Evolutionary conservation across 805 yeast genomes (phyloP), one percentile per base, ranked within the genome.

Genomic region (Tanozyma kutaoensis): DNA sequence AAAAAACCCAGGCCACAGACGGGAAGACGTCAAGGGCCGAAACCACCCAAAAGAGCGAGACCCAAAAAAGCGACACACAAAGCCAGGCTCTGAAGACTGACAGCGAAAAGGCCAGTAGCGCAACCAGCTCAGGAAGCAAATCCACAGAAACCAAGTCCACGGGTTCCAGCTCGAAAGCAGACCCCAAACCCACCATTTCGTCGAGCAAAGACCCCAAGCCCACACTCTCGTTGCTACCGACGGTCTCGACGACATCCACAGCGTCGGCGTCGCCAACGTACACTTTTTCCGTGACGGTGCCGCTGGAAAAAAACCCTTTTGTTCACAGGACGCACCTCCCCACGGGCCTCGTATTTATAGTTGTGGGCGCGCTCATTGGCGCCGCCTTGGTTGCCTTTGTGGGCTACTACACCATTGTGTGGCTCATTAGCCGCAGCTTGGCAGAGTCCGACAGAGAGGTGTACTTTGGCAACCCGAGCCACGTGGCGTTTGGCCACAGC

Each of bases 261-360:
- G n/a, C 30, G 10, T 22, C 34, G 8, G 14, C 31, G 4, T 11
- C 26, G 13, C 15, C 24, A 4, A 28, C 38, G 10, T 35, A 33
- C 27, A 24, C 39, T 6, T 35, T 22, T 28, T n/a, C 24, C 11
- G 32, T 24, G 5, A 16, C 34, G 11, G 29, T 35, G 12, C 39
- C 39, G 12, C 19, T 18, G 15, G 10, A 14, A 10, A 20, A 4
- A 19, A 36, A 36, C 29, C 46, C 40, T 28, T 48, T 4, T 31
- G 41, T 61, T 8, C 27, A 30, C 6, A 26, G 28, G 13, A 28
- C 49, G 5, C 23, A 32, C 6, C 37, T 52, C 23, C 52, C 58
- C 2, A 39, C 45, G 12, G 58, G 61, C 14, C 40, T 66, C 10
- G 58, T 65, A 13, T 65, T 66, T 40, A 58, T 66, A 19, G 44